Conservation (phyloP, 257 asterid genomes). For the Solanum etuberosum region DNA sequence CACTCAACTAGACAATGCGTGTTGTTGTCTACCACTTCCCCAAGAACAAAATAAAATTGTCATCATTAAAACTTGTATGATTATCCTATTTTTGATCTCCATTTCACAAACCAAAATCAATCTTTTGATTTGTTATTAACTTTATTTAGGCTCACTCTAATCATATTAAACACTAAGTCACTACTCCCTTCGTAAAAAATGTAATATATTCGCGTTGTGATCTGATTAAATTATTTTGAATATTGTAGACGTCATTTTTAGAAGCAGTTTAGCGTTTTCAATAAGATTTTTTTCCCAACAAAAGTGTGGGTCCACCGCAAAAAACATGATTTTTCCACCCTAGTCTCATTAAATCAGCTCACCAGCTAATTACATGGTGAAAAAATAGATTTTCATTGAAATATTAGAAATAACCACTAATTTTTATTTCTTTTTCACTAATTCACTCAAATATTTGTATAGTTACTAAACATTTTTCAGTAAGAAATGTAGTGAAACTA, state of each 20-base stretch:
- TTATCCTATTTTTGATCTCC: neutral
- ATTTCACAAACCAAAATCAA: neutral
- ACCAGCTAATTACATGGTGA: neutral
- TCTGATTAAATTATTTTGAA: neutral
- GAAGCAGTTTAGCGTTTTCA: neutral
- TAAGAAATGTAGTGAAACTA: neutral
- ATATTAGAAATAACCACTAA: neutral
- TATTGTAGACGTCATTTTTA: neutral
- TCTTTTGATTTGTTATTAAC: neutral
- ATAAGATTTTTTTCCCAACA: neutral
- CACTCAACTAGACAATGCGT: constrained; percentile 51
- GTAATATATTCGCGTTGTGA: rapidly evolving
- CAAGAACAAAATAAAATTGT: neutral
- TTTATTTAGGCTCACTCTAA: neutral
- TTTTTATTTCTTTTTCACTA: neutral
- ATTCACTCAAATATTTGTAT: neutral
- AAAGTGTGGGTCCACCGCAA: neutral
- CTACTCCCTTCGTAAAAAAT: neutral
- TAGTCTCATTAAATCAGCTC: neutral
- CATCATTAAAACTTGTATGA: constrained; percentile 3
- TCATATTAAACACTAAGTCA: neutral
- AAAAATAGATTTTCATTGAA: neutral
- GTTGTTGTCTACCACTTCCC: constrained; percentile 63
- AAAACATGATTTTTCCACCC: neutral
- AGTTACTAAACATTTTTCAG: neutral